Base-by-base conservation (phyloP, 257 asterid species). In the Coffea eugenioides region DNA sequence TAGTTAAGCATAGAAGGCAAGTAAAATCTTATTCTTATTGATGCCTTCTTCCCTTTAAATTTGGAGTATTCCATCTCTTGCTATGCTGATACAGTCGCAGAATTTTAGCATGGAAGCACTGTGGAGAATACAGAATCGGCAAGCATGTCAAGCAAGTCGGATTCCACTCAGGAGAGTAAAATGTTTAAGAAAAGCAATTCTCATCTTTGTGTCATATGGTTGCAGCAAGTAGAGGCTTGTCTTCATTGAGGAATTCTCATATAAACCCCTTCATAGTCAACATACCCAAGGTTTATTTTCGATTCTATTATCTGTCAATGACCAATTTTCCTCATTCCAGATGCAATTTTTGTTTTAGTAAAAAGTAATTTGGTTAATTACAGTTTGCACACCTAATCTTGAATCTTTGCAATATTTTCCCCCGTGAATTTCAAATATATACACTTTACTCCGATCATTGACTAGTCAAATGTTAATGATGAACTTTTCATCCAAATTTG, bases 1-100 rank as follows among this genome's bases (percentile, higher is more conserved):
- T 69, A 71, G 86, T 77, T 82, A 79, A 76, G 87, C 87, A 85
- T 8, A 8, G 78, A 83, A 87, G 87, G 87, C 87, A 87, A 87
- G 90, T 18, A 85, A 83, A 71, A 45, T 23, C 36, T 45, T 71
- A 71, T 71, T 77, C 74, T 70, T 59, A 36, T 46, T 77, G 72
- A 83, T 83, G 85, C 87, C 78, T 71, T 20, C 84, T 85, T 85
- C 76, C 41, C 45, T 46, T 71, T 45, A 1, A 71, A 23, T 0
- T 39, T 2, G 43, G 43, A 39, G 43, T 13, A 23, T 69, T 13
- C 25, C 72, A 41, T 69, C 54, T 4, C 54, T n/a, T 71, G 43
- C 5, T 4, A 16, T 9, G 36, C 12, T 70, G 20, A 27, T 12
- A 27, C 8, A 27, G 39, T 27, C 2, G 70, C 0, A 10, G 12